Evolutionary conservation across 495 filamentous ascomycete genomes (phyloP).

Genomic region (Aspergillus nidulans): DNA sequence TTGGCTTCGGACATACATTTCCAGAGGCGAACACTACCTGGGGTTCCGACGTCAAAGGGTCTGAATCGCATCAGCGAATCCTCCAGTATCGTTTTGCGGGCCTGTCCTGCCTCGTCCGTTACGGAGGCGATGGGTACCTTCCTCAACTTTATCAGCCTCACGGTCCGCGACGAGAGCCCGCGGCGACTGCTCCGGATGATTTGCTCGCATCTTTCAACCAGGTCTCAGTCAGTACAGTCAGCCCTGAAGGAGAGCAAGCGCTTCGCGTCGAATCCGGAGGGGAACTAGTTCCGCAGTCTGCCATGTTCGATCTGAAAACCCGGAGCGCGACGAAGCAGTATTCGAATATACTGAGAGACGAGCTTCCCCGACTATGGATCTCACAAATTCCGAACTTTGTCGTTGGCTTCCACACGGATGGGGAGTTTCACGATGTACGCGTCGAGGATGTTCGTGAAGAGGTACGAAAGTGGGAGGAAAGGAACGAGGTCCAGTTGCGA

Average conservation of each 20-base stretch:
- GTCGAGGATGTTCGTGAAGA: constrained; percentile 40
- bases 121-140: constrained; percentile 59
- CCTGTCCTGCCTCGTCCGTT: constrained; percentile 52
- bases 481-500: constrained; percentile 34
- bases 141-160: constrained; percentile 7
- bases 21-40: constrained; percentile 61
- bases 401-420: constrained; percentile 52
- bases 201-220: constrained; percentile 5
- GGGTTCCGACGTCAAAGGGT: constrained; percentile 43
- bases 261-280: constrained; percentile 12
- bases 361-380: constrained; percentile 56
- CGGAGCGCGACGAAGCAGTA: constrained; percentile 36
- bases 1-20: constrained; percentile 62
- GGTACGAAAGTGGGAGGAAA: constrained; percentile 50
- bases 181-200: background rate
- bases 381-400: constrained; percentile 59
- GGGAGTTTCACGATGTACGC: constrained; percentile 51
- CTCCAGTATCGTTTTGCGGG: constrained; percentile 55
- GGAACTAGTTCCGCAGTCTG: constrained; percentile 30
- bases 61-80: constrained; percentile 58
- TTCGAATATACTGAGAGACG: constrained; percentile 37
- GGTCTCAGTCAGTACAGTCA: background rate
- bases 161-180: background rate
- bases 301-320: constrained; percentile 67
- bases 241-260: background rate